phyloP scores from a whole-genome alignment of 257 asterid genomes.

The Solanum gracilifrons region DNA sequence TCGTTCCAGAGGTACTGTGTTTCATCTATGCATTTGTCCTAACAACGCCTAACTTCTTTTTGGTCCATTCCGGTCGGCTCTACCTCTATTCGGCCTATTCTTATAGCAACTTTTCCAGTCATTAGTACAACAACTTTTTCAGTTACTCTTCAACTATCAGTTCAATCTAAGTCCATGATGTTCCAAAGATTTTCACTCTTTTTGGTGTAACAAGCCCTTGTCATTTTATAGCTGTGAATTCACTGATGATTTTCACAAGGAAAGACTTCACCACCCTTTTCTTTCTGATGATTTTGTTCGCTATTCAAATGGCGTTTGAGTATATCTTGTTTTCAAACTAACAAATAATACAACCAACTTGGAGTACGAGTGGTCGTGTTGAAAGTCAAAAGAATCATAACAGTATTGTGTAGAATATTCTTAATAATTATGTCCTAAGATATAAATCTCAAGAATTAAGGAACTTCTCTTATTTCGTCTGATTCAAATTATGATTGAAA shows the following conservation, averaged over 20 bases:
- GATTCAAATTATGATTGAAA: background rate
- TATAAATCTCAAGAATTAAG: background rate
- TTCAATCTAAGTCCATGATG: background rate
- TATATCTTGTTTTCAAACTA: background rate
- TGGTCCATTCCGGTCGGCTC: background rate
- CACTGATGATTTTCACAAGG: background rate
- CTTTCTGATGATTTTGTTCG: background rate
- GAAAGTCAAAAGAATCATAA: background rate
- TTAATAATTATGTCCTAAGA: background rate
- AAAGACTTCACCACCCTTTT: background rate
- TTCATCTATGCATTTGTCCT: background rate
- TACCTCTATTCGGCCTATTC: background rate
- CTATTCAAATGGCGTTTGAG: background rate
- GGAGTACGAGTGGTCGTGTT: background rate
- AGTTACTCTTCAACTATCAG: background rate
- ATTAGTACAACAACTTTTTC: background rate
- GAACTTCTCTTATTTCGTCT: background rate
- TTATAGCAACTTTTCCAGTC: background rate
- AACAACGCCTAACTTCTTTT: background rate
- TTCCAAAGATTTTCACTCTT: background rate
- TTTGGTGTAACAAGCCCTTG: background rate
- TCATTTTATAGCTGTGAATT: background rate
- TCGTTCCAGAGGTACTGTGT: background rate
- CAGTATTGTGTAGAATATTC: background rate
- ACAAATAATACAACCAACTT: background rate